Percentiles rank a stretch among this genome's conserved stretches.
These are phyloP conservation scores for Pyrrhoderma noxium DNA, from an alignment of 1,284 basidiomycete genomes.

Conservation along the genomic window DNA sequence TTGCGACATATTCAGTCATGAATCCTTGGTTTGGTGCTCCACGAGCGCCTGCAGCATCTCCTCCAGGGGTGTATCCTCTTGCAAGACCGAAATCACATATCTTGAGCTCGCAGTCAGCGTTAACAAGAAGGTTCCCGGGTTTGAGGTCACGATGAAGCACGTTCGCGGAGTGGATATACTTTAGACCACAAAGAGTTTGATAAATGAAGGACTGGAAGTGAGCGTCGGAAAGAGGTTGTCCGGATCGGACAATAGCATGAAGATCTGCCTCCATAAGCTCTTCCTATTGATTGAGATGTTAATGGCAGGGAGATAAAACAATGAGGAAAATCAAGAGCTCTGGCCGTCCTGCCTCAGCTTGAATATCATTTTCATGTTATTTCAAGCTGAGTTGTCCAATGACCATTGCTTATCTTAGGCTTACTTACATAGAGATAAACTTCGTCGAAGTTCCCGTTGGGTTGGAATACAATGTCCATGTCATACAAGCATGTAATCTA, in stretches of 20 bases:
- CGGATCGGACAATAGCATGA: constrained; percentile 97
- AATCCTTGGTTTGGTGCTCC: constrained; percentile 77
- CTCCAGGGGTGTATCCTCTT: constrained; percentile 85
- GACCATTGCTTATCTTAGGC: no score
- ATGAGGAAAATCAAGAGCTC: no score
- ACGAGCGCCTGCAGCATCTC: constrained; percentile 58
- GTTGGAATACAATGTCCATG: constrained; percentile 92
- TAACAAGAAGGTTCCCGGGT: constrained; percentile 93
- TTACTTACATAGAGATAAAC: constrained; percentile 88
- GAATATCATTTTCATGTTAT: no score
- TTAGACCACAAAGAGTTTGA: constrained; percentile 95
- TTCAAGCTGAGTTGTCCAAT: no score
- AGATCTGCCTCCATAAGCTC: constrained; percentile 99
- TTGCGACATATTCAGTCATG: constrained; percentile 99
- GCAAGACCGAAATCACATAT: constrained; percentile 99
- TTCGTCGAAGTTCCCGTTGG: constrained; percentile 87
- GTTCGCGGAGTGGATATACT: constrained; percentile 98
- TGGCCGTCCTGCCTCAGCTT: no score
- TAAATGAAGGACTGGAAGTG: constrained; percentile 99
- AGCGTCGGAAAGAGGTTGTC: constrained; percentile 95
- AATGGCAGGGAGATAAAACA: background rate
- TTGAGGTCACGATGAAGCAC: constrained; percentile 98
- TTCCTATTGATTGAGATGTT: constrained; percentile 44
- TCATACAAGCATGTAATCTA: constrained; percentile 91
- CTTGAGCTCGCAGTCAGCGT: constrained; percentile 96